Conservation (phyloP, 1,139 yeast genomes). For the Taiozyma sp. region DNA sequence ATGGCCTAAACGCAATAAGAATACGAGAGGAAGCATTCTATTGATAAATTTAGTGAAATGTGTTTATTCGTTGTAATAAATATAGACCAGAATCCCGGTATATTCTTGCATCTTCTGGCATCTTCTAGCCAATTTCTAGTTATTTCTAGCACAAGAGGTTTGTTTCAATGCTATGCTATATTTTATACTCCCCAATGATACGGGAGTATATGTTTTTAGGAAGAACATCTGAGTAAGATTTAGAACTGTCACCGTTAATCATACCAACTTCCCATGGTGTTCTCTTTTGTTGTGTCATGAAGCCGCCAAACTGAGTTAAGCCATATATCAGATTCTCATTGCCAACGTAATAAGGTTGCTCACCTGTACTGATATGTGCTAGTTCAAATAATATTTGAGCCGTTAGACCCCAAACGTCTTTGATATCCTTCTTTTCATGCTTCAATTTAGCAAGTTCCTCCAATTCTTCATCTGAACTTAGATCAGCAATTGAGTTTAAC, state of each 20-base stretch:
- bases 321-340: conserved; percentile 65
- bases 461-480: conserved; percentile 45
- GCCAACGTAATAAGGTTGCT: conserved; percentile 34
- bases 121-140: not conserved
- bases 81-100: not conserved
- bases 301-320: conserved; percentile 47
- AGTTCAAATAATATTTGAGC: conserved; percentile 81
- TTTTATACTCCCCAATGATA: conserved; percentile 16
- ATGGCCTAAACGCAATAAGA: too few relatives aligned
- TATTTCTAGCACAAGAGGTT: not conserved
- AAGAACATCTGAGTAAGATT: conserved; percentile 46
- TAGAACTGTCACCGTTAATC: conserved; percentile 33
- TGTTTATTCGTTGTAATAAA: not conserved
- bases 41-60: too few relatives aligned
- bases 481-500: conserved; percentile 56
- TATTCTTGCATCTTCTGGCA: not conserved
- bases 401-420: conserved; percentile 89
- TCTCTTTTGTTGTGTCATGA: conserved; percentile 32
- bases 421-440: conserved; percentile 31
- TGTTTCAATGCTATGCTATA: not conserved
- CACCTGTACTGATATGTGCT: conserved; percentile 45
- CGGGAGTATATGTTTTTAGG: conserved; percentile 23
- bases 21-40: too few relatives aligned
- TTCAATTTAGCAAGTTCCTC: conserved; percentile 25
- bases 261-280: conserved; percentile 39